Conservation (phyloP, 164 flowering plant genomes). For the Warburgia ugandensis region DNA sequence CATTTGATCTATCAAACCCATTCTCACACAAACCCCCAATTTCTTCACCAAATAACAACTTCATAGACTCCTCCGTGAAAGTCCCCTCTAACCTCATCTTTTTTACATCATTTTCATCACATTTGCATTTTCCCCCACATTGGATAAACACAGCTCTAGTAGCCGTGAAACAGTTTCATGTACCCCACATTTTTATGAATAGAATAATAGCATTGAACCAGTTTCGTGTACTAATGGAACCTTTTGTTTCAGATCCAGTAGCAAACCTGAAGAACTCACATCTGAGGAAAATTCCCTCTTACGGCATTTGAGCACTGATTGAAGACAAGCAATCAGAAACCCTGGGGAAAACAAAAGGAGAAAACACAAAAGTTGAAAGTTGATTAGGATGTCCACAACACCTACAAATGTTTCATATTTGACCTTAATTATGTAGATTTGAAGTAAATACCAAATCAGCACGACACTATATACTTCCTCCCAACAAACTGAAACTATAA, state of each 20-base stretch:
- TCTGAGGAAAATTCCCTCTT: neutral
- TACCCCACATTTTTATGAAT: neutral
- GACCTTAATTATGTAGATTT: too few species aligned
- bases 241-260: neutral
- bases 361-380: too few species aligned
- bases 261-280: neutral
- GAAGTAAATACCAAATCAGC: too few species aligned
- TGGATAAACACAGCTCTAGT: too few species aligned
- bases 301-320: neutral
- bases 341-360: too few species aligned
- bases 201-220: neutral
- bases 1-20: slow-evolving; percentile 59
- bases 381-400: too few species aligned
- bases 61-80: slow-evolving; percentile 10
- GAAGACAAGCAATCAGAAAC: too few species aligned
- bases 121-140: too few species aligned
- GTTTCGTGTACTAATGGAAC: neutral
- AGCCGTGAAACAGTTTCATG: too few species aligned
- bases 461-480: too few species aligned
- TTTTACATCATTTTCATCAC: neutral
- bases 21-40: slow-evolving; percentile 43
- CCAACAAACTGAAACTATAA: too few species aligned
- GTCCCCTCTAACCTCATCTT: slow-evolving; percentile 10
- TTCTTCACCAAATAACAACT: slow-evolving; percentile 34
- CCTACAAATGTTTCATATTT: too few species aligned